Evolutionary conservation across 2,329 filamentous ascomycete species (phyloP).

Genomic region (Cercospora citrullina): DNA sequence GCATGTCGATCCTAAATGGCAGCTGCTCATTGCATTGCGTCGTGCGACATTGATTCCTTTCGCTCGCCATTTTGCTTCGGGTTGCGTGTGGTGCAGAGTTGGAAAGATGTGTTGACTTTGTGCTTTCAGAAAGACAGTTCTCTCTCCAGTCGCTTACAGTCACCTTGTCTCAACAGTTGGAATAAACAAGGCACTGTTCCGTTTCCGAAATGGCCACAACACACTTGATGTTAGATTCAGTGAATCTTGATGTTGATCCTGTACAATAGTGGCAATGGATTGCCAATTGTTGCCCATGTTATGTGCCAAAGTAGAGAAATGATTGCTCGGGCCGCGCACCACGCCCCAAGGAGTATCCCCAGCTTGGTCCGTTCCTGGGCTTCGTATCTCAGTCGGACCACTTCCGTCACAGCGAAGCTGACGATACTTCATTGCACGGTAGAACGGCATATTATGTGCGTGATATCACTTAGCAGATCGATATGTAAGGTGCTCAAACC

Average conservation of each 20-base stretch:
- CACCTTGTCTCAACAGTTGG: neutral
- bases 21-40: neutral
- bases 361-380: neutral
- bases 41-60: neutral
- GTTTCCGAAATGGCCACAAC: too few relatives aligned
- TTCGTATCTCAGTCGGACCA: neutral
- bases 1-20: slow-evolving; percentile 18
- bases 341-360: neutral
- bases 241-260: too few relatives aligned
- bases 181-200: neutral
- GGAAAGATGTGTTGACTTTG: neutral
- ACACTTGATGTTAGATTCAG: too few relatives aligned
- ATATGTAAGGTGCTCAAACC: neutral
- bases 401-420: too few relatives aligned
- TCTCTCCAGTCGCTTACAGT: neutral
- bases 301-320: neutral
- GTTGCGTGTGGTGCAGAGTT: neutral
- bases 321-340: slow-evolving; percentile 2
- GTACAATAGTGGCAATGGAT: neutral
- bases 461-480: neutral
- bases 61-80: neutral
- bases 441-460: neutral
- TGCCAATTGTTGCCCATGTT: neutral
- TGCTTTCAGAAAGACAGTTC: neutral
- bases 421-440: too few relatives aligned